A percentile compares a stretch with the other conserved stretches of the same genome.
phyloP scores from a whole-genome alignment of 768 basidiomycete genomes.

The Mycena metata region DNA sequence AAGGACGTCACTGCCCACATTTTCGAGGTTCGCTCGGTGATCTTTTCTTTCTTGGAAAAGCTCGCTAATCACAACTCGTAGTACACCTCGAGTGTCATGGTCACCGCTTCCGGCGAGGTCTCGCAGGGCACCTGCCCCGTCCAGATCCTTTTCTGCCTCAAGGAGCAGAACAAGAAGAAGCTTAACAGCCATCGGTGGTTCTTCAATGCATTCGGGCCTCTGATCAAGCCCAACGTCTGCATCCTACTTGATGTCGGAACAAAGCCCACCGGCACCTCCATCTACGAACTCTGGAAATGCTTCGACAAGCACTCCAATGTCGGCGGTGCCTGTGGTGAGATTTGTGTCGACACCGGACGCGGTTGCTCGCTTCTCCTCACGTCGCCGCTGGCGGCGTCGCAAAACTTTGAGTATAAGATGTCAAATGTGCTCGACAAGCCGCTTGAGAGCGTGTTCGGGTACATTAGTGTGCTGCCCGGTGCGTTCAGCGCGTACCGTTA shows the following conservation, averaged over 20 bases:
- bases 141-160: constrained; percentile 91
- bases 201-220: constrained; percentile 94
- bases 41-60: not conserved
- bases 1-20: constrained; percentile 96
- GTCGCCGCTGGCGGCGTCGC: constrained; percentile 89
- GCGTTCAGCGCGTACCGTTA: constrained; percentile 95
- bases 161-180: constrained; percentile 98
- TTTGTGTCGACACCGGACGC: constrained; percentile 85
- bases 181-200: constrained; percentile 97
- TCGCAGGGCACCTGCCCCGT: constrained; percentile 81
- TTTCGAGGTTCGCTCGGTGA: constrained; percentile 69
- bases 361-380: constrained; percentile 78
- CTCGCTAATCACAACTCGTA: constrained; percentile 48
- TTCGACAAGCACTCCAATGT: constrained; percentile 89
- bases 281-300: constrained; percentile 98
- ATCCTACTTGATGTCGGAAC: constrained; percentile 96
- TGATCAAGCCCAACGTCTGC: constrained; percentile 91
- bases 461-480: constrained; percentile 90
- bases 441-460: constrained; percentile 91
- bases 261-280: constrained; percentile 93
- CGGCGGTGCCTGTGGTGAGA: constrained; percentile 97
- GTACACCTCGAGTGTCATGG: constrained; percentile 84
- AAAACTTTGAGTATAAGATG: constrained; percentile 99
- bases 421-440: constrained; percentile 97
- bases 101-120: constrained; percentile 85